Evolutionary conservation across 2,329 filamentous ascomycete genomes (phyloP).

Genomic region (Calonectria pauciramosa): DNA sequence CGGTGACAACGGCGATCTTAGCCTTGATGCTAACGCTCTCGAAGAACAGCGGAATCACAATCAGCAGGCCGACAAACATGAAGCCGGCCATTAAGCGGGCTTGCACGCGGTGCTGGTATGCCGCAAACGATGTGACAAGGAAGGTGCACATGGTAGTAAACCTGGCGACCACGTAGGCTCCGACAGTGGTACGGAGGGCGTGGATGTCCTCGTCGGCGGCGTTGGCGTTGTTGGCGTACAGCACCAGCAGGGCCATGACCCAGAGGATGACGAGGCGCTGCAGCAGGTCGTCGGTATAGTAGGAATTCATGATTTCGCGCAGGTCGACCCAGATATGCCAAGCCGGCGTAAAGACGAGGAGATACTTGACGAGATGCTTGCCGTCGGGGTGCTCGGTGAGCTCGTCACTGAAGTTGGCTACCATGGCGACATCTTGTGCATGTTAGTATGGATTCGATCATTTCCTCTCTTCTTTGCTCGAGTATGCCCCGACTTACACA

Average conservation of each 20-base stretch:
- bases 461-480: background rate
- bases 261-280: constrained; percentile 63
- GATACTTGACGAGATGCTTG: constrained; percentile 60
- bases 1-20: constrained; percentile 59
- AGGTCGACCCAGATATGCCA: constrained; percentile 66
- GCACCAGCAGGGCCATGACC: constrained; percentile 63
- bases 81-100: constrained; percentile 59
- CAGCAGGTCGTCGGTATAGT: constrained; percentile 64
- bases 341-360: constrained; percentile 62
- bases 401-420: constrained; percentile 65
- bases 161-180: constrained; percentile 61
- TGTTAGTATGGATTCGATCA: background rate
- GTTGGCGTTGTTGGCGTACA: constrained; percentile 63
- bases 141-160: constrained; percentile 57
- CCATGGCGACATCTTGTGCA: constrained; percentile 58
- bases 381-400: constrained; percentile 61
- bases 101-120: constrained; percentile 61
- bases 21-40: constrained; percentile 54
- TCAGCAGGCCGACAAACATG: constrained; percentile 56
- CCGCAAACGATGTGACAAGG: constrained; percentile 59
- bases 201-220: constrained; percentile 57
- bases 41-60: constrained; percentile 60
- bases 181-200: constrained; percentile 60
- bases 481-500: constrained; percentile 51
- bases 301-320: constrained; percentile 66